Conservation (phyloP, 768 basidiomycete species). For the Russula lepida region DNA sequence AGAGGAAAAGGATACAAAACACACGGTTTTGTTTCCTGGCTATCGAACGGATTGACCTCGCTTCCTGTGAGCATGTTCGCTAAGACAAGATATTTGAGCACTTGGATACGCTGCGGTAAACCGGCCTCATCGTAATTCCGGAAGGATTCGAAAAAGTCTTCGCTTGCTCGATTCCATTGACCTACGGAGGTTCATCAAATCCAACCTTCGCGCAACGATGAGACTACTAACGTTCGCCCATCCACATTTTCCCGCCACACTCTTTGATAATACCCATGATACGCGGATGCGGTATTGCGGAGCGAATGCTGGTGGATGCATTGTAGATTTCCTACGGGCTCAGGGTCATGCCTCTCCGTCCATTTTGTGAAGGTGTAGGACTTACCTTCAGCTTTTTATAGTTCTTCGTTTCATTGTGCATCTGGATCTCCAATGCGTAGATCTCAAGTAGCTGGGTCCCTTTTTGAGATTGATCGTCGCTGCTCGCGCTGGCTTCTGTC, state of each 20-base stretch:
- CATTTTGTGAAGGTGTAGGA: not conserved
- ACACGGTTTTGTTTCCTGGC: conserved; percentile 98
- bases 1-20: conserved; percentile 23
- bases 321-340: conserved; percentile 88
- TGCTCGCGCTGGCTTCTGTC: conserved; percentile 52
- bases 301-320: conserved; percentile 83
- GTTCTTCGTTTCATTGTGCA: conserved; percentile 96
- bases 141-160: conserved; percentile 99
- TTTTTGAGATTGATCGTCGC: conserved; percentile 81
- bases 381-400: conserved; percentile 89
- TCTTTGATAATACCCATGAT: conserved; percentile 99
- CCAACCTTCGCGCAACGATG: not conserved
- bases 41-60: conserved; percentile 98
- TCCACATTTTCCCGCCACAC: conserved; percentile 99
- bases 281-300: conserved; percentile 94
- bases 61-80: conserved; percentile 98
- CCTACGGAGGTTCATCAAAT: conserved; percentile 37
- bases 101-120: conserved; percentile 92
- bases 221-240: conserved; percentile 79
- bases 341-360: not conserved
- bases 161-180: conserved; percentile 94
- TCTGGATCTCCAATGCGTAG: conserved; percentile 97
- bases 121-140: conserved; percentile 98
- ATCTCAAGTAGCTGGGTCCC: conserved; percentile 94
- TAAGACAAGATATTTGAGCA: conserved; percentile 94